A percentile compares a stretch with the other conserved stretches of the same genome.
These are phyloP conservation scores for Sporobolomyces phaffii DNA, from an alignment of 768 basidiomycete genomes.

Conservation along the genomic window DNA sequence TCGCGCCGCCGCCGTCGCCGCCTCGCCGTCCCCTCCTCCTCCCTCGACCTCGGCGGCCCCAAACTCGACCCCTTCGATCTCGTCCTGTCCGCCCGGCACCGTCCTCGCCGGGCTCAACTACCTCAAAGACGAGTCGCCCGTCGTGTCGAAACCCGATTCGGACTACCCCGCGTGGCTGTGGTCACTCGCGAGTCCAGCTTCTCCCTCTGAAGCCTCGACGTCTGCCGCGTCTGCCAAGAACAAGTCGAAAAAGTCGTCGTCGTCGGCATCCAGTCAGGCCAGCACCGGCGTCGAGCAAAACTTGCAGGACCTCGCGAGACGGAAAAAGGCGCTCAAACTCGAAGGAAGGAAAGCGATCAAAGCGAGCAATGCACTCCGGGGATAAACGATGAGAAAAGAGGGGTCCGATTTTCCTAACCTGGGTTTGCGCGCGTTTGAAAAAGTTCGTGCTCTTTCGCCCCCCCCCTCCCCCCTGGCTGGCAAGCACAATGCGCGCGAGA, in stretches of 20 bases:
- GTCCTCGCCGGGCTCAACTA: conserved; percentile 46
- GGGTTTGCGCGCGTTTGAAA: no score
- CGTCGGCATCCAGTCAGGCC: not conserved
- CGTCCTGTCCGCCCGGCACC: conserved; percentile 45
- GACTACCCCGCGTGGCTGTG: conserved; percentile 50
- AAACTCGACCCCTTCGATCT: no score
- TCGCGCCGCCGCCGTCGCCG: no score
- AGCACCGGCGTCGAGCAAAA: not conserved
- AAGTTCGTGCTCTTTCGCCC: no score
- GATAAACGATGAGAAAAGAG: conserved; percentile 22
- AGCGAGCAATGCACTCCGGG: conserved; percentile 45
- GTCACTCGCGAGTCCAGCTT: conserved; percentile 32
- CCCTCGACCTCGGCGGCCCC: no score
- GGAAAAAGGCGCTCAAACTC: conserved; percentile 26
- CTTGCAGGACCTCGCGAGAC: conserved; percentile 4
- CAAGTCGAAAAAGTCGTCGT: not conserved
- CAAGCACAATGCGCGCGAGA: no score
- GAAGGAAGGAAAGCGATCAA: conserved; percentile 44
- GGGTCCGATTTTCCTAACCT: no score
- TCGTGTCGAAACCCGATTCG: conserved; percentile 46
- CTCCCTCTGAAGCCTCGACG: not conserved
- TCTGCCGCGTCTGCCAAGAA: not conserved
- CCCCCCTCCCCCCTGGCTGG: no score
- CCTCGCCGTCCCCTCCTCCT: no score
- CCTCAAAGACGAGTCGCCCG: conserved; percentile 47